Evolutionary conservation across 306 rosid species (phyloP).

Genomic region (Lathyrus oleraceus): DNA sequence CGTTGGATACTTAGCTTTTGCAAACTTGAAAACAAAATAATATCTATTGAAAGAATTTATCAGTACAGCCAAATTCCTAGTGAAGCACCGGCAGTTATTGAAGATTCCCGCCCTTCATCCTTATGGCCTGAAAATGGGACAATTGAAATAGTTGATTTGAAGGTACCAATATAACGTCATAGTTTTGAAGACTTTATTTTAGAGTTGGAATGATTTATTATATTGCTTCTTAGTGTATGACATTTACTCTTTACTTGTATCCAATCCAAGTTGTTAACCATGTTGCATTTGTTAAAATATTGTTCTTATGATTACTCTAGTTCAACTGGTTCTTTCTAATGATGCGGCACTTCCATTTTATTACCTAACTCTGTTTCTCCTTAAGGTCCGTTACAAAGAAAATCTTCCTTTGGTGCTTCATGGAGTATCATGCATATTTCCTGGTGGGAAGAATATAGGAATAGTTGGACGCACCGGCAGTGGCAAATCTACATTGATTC

Average conservation of each 20-base stretch:
- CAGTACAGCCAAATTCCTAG: constrained; percentile 93
- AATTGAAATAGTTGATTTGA: constrained; percentile 65
- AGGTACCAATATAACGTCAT: constrained; percentile 51
- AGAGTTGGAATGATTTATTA: constrained; percentile 5
- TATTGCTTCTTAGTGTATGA: not conserved
- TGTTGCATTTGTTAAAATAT: constrained; percentile 8
- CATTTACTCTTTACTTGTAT: not conserved
- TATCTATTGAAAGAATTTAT: constrained; percentile 94
- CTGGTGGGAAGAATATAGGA: constrained; percentile 93
- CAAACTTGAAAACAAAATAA: constrained; percentile 96
- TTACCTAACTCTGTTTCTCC: not conserved
- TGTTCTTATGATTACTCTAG: not conserved
- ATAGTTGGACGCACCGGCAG: constrained; percentile 99
- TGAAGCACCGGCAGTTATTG: constrained; percentile 80
- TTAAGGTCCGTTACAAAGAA: constrained; percentile 95
- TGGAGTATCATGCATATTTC: constrained; percentile 80
- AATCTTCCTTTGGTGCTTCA: constrained; percentile 92
- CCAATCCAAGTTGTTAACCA: constrained; percentile 5
- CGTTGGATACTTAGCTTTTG: constrained; percentile 99
- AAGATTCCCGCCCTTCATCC: constrained; percentile 79
- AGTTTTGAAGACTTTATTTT: not conserved
- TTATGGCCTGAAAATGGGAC: constrained; percentile 89
- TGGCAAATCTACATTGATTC: constrained; percentile 96
- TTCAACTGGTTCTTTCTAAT: constrained; percentile 7
- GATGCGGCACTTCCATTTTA: constrained; percentile 2